Percentiles rank a stretch among this genome's conserved stretches.
These are phyloP conservation scores for Aciculosporium take DNA, from an alignment of 2,329 filamentous ascomycete species.

Conservation along the genomic window DNA sequence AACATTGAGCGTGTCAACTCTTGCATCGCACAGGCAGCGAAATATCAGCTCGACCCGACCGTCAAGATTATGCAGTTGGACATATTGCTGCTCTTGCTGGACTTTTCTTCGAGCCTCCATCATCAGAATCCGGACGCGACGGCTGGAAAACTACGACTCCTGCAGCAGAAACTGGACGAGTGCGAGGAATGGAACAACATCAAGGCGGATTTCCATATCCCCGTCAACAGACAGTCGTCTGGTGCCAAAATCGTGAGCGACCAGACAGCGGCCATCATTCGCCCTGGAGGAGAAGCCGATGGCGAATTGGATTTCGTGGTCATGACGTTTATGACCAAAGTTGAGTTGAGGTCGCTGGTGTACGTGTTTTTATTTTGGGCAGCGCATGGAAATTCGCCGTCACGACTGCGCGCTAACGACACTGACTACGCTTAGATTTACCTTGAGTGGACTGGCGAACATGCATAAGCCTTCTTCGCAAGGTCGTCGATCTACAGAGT, in stretches of 20 bases:
- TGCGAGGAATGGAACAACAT: constrained; percentile 34
- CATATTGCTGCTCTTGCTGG: constrained; percentile 50
- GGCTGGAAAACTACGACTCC: constrained; percentile 42
- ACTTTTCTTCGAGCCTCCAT: constrained; percentile 55
- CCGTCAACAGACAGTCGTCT: constrained; percentile 36
- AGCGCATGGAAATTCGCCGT: too few species aligned
- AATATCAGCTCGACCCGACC: constrained; percentile 53
- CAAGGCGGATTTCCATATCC: constrained; percentile 37
- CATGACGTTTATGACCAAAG: constrained; percentile 45
- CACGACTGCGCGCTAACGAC: too few species aligned
- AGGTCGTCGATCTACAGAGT: constrained; percentile 22
- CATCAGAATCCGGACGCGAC: constrained; percentile 44
- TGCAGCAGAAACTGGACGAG: constrained; percentile 50
- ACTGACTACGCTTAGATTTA: constrained; percentile 26
- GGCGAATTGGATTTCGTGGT: constrained; percentile 39
- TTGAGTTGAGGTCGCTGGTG: constrained; percentile 42
- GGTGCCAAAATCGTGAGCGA: constrained; percentile 37
- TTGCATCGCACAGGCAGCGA: constrained; percentile 59
- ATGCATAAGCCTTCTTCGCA: constrained; percentile 23
- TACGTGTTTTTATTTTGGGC: constrained; percentile 23
- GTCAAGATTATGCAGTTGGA: constrained; percentile 52
- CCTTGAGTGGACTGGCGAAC: constrained; percentile 37
- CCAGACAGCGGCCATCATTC: constrained; percentile 42
- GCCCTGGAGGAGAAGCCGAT: constrained; percentile 26
- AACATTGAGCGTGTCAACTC: constrained; percentile 55